Evolutionary conservation across 169 alveolate genomes (phyloP).

Genomic region (Cryptosporidium tyzzeri): DNA sequence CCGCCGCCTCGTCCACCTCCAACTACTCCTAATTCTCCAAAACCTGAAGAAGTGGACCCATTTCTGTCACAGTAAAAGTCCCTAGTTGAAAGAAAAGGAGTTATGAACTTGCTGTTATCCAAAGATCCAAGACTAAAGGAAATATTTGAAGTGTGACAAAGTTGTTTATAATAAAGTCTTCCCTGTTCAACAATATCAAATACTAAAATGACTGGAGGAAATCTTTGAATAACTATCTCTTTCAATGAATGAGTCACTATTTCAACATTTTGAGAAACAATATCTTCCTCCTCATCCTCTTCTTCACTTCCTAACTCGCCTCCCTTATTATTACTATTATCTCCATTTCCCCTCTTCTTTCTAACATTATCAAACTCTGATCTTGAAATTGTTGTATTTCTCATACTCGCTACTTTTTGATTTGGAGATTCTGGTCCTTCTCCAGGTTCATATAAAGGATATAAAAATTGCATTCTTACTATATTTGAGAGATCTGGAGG

Average conservation of each 20-base stretch:
- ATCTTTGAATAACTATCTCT: conserved; percentile 78
- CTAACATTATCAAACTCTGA: not conserved
- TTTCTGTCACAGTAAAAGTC: not conserved
- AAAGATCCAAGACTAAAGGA: conserved; percentile 78
- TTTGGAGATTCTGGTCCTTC: conserved; percentile 69
- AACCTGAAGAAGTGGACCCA: not conserved
- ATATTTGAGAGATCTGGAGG: conserved; percentile 41
- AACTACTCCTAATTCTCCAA: not conserved
- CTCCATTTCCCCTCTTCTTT: too few relatives aligned
- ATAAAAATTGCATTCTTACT: conserved; percentile 56
- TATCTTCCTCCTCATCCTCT: not conserved
- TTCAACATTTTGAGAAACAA: conserved; percentile 4
- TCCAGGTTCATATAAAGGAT: conserved; percentile 67
- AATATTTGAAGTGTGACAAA: conserved; percentile 82
- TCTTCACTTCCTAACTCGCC: too few relatives aligned
- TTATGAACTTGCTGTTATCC: conserved; percentile 76
- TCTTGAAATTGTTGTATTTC: not conserved
- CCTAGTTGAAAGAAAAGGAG: conserved; percentile 37
- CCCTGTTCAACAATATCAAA: conserved; percentile 82
- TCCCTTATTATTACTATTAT: too few relatives aligned
- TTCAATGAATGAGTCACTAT: conserved; percentile 73
- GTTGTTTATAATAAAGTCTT: conserved; percentile 80
- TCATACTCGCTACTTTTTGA: not conserved
- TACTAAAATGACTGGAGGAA: conserved; percentile 81
- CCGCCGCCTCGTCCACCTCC: not conserved